Evolutionary conservation across 306 rosid genomes (phyloP).

Genomic region (Cucurbita moschata): DNA sequence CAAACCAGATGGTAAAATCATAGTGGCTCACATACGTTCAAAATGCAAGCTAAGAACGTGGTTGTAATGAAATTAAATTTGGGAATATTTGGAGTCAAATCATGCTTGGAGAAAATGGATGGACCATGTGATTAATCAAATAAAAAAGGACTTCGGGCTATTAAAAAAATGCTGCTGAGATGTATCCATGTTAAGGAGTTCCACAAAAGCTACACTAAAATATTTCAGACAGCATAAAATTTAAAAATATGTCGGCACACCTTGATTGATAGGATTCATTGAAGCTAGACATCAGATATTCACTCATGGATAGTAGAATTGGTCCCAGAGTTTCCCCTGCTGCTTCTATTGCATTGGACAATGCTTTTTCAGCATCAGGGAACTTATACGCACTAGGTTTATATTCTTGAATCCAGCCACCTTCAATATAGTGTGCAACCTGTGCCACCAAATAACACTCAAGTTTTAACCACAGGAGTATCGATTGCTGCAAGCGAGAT

Average conservation of each 20-base stretch:
- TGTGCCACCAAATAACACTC: constrained; percentile 23
- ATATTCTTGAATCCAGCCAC: constrained; percentile 69
- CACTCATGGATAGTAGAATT: constrained; percentile 70
- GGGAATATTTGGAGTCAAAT: no score
- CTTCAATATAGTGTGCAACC: constrained; percentile 55
- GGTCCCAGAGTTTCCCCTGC: constrained; percentile 90
- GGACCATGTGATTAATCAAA: no score
- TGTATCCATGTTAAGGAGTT: no score
- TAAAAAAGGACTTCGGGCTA: no score
- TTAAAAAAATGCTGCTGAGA: no score
- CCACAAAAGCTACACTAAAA: not conserved
- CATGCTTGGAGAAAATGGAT: no score
- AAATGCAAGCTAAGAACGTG: no score
- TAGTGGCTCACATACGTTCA: no score
- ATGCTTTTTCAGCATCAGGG: constrained; percentile 62
- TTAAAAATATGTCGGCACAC: constrained; percentile 22
- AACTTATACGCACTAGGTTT: constrained; percentile 52
- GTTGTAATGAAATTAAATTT: no score
- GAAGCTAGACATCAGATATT: constrained; percentile 95
- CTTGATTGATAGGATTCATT: constrained; percentile 94
- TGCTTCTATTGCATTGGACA: constrained; percentile 60
- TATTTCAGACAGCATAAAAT: not conserved
- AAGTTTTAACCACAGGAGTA: not conserved
- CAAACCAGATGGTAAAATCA: no score
- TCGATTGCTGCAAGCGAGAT: not conserved